phyloP scores from a whole-genome alignment of 495 filamentous ascomycete genomes.

The Neurospora pannonica region DNA sequence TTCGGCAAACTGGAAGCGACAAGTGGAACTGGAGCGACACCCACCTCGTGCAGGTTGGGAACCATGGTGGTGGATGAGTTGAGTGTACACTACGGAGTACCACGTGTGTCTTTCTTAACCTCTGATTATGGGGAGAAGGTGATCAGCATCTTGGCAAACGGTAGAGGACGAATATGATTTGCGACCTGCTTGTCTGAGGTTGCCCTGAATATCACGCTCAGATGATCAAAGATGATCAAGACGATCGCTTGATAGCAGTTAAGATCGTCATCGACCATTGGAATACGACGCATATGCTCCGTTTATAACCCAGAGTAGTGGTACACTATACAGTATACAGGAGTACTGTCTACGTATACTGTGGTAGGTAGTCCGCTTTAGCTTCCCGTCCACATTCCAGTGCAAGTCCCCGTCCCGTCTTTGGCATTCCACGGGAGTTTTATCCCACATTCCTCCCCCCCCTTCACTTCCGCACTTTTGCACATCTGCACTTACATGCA shows the following conservation, averaged over 20 bases:
- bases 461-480: no score
- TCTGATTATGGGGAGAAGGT: background rate
- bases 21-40: background rate
- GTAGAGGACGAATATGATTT: background rate
- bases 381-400: background rate
- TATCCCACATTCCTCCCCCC: no score
- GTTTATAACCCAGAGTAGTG: background rate
- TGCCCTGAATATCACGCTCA: background rate
- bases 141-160: background rate
- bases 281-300: background rate
- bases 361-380: background rate
- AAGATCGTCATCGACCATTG: background rate
- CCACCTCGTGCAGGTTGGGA: background rate
- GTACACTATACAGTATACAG: background rate
- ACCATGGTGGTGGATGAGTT: background rate
- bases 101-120: no score
- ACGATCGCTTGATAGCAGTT: background rate
- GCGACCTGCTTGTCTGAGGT: background rate
- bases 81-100: background rate
- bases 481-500: no score
- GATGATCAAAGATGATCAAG: background rate
- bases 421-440: no score
- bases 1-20: background rate
- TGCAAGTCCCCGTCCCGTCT: background rate
- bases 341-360: background rate